Evolutionary conservation across 495 filamentous ascomycete genomes (phyloP).

Genomic region (Halenospora varia): DNA sequence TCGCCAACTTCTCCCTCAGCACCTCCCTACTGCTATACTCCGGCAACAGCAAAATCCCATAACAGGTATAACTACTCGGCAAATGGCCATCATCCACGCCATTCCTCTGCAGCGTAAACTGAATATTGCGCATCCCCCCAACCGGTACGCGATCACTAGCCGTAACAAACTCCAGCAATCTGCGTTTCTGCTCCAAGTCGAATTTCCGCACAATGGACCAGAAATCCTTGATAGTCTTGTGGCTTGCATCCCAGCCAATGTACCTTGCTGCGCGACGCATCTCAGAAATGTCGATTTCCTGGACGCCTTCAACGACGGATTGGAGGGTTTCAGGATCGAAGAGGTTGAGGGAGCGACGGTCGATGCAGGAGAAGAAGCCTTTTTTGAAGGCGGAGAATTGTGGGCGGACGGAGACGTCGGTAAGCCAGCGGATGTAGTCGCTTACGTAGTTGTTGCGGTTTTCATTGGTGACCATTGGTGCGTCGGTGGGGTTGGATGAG

Average conservation of each 20-base stretch:
- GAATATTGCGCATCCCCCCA: conserved; percentile 70
- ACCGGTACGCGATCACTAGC: conserved; percentile 88
- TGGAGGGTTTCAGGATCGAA: conserved; percentile 69
- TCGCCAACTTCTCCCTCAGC: conserved; percentile 66
- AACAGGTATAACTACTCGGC: conserved; percentile 65
- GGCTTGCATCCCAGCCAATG: conserved; percentile 67
- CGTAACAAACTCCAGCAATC: conserved; percentile 90
- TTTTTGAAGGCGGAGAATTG: conserved; percentile 77
- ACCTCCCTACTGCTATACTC: conserved; percentile 69
- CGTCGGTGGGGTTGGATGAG: conserved; percentile 35
- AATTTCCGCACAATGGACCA: conserved; percentile 74
- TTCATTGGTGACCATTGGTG: conserved; percentile 63
- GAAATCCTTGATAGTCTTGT: conserved; percentile 70
- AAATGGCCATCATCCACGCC: conserved; percentile 45
- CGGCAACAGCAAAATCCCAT: conserved; percentile 78
- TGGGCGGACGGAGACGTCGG: conserved; percentile 67
- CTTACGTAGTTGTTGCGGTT: conserved; percentile 75
- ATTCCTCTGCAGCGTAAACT: conserved; percentile 79
- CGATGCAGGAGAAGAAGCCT: conserved; percentile 76
- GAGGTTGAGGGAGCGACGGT: conserved; percentile 62
- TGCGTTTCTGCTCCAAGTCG: conserved; percentile 61
- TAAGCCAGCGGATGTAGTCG: conserved; percentile 88
- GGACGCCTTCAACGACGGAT: conserved; percentile 74
- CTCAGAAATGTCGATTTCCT: conserved; percentile 68
- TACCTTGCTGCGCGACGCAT: conserved; percentile 69